Evolutionary conservation across 2,329 filamentous ascomycete species (phyloP).

Genomic region (Colletotrichum sojae): DNA sequence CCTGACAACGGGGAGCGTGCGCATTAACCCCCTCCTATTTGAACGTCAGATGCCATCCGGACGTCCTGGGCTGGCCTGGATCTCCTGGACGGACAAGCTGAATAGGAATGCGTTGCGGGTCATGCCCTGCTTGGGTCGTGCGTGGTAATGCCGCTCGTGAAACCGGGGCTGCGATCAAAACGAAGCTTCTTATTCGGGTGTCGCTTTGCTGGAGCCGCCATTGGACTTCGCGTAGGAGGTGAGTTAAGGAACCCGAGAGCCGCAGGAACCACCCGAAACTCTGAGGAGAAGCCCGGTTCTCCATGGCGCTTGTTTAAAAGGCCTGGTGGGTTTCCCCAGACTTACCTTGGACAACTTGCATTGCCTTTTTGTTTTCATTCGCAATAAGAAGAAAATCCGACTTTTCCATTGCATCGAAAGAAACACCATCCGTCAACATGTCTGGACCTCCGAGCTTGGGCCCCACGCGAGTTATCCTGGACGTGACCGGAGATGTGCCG

Average conservation of each 20-base stretch:
- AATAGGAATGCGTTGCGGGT: slow-evolving; percentile 16
- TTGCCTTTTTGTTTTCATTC: neutral
- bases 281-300: neutral
- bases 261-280: neutral
- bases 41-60: slow-evolving; percentile 18
- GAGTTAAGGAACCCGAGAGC: no score
- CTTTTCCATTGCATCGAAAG: neutral
- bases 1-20: neutral
- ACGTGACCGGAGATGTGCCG: slow-evolving; percentile 31
- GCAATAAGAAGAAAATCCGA: neutral
- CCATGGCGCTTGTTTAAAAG: no score
- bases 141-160: slow-evolving; percentile 1
- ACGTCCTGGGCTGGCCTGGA: slow-evolving; percentile 1
- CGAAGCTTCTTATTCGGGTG: neutral
- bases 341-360: no score
- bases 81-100: slow-evolving; percentile 11
- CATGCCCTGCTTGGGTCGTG: neutral
- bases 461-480: slow-evolving; percentile 23
- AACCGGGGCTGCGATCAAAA: neutral
- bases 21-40: neutral
- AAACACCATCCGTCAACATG: neutral
- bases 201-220: neutral
- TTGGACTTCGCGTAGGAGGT: neutral
- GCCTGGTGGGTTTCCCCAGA: no score
- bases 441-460: slow-evolving; percentile 18